phyloP scores from a whole-genome alignment of 2,329 filamentous ascomycete genomes.

The Calonectria fujianensis region DNA sequence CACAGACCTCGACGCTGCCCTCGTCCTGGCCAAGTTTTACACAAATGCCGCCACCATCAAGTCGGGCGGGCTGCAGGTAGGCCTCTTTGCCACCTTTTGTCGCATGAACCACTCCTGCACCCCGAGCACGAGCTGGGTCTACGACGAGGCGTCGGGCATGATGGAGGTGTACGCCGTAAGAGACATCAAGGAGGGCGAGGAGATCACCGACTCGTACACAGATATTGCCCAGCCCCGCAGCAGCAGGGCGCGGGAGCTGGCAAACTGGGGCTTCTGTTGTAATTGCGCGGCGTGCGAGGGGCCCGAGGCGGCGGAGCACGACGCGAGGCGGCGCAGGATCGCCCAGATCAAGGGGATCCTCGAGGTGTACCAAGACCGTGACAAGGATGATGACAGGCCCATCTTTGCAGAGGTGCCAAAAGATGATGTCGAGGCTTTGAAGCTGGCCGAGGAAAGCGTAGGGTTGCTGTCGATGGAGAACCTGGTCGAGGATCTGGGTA shows the following conservation, averaged over 20 bases:
- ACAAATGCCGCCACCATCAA: conserved; percentile 40
- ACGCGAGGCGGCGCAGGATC: conserved; percentile 29
- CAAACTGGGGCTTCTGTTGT: conserved; percentile 40
- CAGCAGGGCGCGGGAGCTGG: conserved; percentile 30
- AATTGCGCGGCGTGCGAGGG: conserved; percentile 30
- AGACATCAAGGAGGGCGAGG: conserved; percentile 39
- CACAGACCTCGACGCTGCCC: conserved; percentile 32
- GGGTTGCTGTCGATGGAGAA: conserved; percentile 18
- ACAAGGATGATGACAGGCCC: conserved; percentile 22
- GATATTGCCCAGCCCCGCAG: conserved; percentile 36
- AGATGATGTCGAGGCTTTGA: conserved; percentile 30
- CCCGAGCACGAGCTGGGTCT: conserved; percentile 38
- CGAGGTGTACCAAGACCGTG: conserved; percentile 33
- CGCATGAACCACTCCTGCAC: conserved; percentile 42
- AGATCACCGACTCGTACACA: conserved; percentile 40
- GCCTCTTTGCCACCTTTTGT: conserved; percentile 38
- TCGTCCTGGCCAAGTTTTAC: conserved; percentile 40
- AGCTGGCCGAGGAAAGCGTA: conserved; percentile 32
- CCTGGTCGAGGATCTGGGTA: conserved; percentile 35
- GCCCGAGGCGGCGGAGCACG: conserved; percentile 33
- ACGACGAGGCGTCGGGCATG: conserved; percentile 32
- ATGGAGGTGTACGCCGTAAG: conserved; percentile 41
- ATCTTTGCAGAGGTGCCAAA: conserved; percentile 36
- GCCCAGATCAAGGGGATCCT: conserved; percentile 34
- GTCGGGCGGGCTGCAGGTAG: conserved; percentile 32